Conservation (phyloP, 441 rosid genomes). For the Erodium moschatum region DNA sequence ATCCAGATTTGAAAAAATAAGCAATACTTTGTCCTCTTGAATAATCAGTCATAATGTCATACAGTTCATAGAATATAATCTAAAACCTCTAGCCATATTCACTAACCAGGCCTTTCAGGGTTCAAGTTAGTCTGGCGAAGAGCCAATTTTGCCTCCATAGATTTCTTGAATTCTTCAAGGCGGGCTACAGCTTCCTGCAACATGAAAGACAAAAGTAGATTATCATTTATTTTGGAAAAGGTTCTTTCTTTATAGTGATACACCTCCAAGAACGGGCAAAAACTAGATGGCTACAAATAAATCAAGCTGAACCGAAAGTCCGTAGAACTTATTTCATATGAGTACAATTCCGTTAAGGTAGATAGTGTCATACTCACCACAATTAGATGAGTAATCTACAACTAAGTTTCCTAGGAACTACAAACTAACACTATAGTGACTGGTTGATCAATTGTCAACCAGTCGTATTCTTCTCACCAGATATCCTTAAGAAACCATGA, state of each 20-base stretch:
- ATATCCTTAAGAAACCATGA: conserved; percentile 6
- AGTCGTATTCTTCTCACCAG: not conserved
- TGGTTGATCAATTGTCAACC: not conserved
- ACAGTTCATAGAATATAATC: not conserved
- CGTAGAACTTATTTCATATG: not conserved
- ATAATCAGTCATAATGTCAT: conserved; percentile 10
- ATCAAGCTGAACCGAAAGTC: not conserved
- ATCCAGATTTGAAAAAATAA: not conserved
- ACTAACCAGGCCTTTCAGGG: conserved; percentile 90
- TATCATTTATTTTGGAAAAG: not conserved
- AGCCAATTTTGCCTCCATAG: conserved; percentile 61
- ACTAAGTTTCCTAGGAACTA: conserved; percentile 1
- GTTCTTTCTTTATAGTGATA: not conserved
- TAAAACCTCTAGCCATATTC: conserved; percentile 12
- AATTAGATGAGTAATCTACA: conserved; percentile 6
- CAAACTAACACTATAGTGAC: not conserved
- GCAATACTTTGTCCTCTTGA: conserved; percentile 5
- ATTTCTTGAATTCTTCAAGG: conserved; percentile 58
- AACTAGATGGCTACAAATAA: not conserved
- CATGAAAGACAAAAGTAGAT: conserved; percentile 1
- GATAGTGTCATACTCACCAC: not conserved
- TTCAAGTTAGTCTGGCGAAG: conserved; percentile 90
- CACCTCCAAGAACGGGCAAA: not conserved
- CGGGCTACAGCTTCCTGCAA: conserved; percentile 83
- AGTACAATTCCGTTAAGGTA: conserved; percentile 3